Base-by-base conservation (phyloP, 176 grass and related monocot species). In the Oryza glumipatula region DNA sequence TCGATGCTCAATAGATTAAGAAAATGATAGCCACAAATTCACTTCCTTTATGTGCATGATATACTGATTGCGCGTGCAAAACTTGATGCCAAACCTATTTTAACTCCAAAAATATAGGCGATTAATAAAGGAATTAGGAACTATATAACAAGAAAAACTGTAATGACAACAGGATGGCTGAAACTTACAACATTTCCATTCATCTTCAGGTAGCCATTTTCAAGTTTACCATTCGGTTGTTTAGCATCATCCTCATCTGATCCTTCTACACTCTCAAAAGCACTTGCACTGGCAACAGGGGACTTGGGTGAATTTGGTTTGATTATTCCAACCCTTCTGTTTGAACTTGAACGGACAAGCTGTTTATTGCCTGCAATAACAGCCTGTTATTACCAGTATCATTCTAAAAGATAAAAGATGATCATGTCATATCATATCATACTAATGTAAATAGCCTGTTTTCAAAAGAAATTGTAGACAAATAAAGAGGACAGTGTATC, bases 231-330 rank as follows among this genome's bases (percentile, higher is more conserved):
- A 91, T 86, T 87, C 48, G 76, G 81, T 47, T 90, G 81, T 17
- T 76, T 49, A 73, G 26, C 68, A 30, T 76, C 88, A 56, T 91
- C 94, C 61, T 91, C 87, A 45, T 89, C 90, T 51, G 89, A 92
- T 87, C 86, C 92, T 35, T 91, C 95, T 86, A 73, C 60, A 61
- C 87, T 97, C 60, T 76, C 87, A 71, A 90, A 82, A 24, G 78
- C 83, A 90, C 90, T 89, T 72, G 85, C 83, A 83, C 88, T 92
- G 65, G 84, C 81, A 54, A 85, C 78, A 85, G 92, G 90, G 68
- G 92, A 97, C 60, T 91, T 97, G 47, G 92, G 94, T 79, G 95
- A 97, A 67, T 82, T 89, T 83, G 86, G 80, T 65, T 88, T 85
- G 51, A 94, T 86, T 74, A 88, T 83, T 76, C 75, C 83, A 68